Conservation (phyloP, 1,284 basidiomycete species). For the Cutaneotrichosporon mucoides region DNA sequence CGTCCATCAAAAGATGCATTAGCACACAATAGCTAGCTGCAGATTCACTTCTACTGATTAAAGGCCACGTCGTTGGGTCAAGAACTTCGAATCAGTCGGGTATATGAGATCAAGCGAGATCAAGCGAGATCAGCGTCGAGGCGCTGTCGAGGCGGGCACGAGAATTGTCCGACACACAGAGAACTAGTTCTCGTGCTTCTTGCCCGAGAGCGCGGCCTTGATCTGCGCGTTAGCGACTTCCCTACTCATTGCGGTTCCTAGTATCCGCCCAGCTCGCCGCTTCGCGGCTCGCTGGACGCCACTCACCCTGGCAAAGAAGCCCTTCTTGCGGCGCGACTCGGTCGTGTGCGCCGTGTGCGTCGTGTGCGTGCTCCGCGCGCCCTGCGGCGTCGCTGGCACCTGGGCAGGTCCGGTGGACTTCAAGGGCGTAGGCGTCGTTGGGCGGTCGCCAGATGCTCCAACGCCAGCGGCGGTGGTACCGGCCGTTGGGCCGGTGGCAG, state of each 20-base stretch:
- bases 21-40: too few species aligned
- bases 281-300: background rate
- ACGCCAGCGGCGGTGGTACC: background rate
- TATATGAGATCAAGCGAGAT: too few species aligned
- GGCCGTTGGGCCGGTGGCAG: background rate
- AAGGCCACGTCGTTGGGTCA: too few species aligned
- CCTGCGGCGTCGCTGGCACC: background rate
- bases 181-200: constrained; percentile 6
- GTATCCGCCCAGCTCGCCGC: too few species aligned
- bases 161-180: background rate
- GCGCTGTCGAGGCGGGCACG: background rate
- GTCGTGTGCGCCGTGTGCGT: background rate
- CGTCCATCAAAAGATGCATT: too few species aligned
- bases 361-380: background rate
- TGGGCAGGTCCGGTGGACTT: too few species aligned
- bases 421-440: background rate
- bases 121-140: too few species aligned
- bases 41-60: too few species aligned
- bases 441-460: too few species aligned
- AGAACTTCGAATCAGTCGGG: too few species aligned
- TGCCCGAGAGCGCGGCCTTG: constrained; percentile 7
- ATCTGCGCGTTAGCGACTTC: constrained; percentile 12
- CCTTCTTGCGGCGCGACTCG: constrained; percentile 22
- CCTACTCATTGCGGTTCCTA: too few species aligned
- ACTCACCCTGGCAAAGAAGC: constrained; percentile 22